Evolutionary conservation across 768 basidiomycete genomes (phyloP).

Genomic region (Mycena kentingensis): DNA sequence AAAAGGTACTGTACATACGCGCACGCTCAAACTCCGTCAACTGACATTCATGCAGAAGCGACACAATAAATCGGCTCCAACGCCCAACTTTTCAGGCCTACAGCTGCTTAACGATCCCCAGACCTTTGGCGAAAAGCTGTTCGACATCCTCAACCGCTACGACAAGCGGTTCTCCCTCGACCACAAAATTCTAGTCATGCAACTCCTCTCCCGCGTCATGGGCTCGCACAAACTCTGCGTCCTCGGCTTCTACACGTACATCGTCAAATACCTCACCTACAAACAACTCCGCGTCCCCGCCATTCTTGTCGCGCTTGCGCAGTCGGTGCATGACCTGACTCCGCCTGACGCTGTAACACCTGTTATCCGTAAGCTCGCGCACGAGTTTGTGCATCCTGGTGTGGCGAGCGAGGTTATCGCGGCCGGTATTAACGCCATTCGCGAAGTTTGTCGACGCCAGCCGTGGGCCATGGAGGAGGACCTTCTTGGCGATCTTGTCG

Average conservation of each 20-base stretch:
- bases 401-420: constrained; percentile 94
- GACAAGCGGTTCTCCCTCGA: constrained; percentile 97
- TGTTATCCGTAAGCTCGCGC: constrained; percentile 86
- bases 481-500: constrained; percentile 86
- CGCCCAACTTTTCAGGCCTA: constrained; percentile 86
- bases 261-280: constrained; percentile 90
- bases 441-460: constrained; percentile 92
- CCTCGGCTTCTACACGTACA: constrained; percentile 93
- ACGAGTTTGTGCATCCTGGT: constrained; percentile 97
- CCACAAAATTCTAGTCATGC: constrained; percentile 97
- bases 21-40: background rate
- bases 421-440: constrained; percentile 93
- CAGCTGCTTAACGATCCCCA: constrained; percentile 95
- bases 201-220: constrained; percentile 92
- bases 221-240: constrained; percentile 91
- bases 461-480: constrained; percentile 98
- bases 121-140: constrained; percentile 92
- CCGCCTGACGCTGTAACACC: constrained; percentile 92
- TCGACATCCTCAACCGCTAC: constrained; percentile 76
- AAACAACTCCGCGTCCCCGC: constrained; percentile 90
- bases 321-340: constrained; percentile 92
- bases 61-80: constrained; percentile 32
- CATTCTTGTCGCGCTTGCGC: constrained; percentile 91
- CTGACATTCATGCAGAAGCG: constrained; percentile 34
- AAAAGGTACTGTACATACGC: constrained; percentile 51